Evolutionary conservation across 2,329 filamentous ascomycete species (phyloP).

Genomic region (Cercospora zeae-maydis): DNA sequence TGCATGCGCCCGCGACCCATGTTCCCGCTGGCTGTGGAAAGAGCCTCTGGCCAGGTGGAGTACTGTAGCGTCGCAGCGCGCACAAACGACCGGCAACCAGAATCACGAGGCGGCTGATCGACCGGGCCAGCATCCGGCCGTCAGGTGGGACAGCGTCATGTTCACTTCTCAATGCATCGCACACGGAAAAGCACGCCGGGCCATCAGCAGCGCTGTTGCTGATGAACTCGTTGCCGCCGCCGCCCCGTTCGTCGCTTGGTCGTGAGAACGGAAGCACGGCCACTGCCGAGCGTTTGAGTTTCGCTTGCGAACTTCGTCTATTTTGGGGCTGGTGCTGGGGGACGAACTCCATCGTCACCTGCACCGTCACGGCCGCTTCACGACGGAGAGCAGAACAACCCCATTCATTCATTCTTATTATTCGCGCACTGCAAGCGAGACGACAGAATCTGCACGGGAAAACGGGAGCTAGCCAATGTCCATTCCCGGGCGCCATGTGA

Average conservation of each 20-base stretch:
- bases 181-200: neutral
- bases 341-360: neutral
- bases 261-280: neutral
- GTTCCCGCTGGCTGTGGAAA: conserved; percentile 1
- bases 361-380: neutral
- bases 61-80: neutral
- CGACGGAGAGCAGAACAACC: neutral
- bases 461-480: neutral
- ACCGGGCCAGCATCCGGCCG: neutral
- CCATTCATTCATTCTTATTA: neutral
- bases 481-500: neutral
- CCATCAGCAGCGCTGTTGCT: neutral
- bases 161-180: too few species aligned
- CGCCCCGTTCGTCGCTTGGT: neutral
- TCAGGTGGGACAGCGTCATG: conserved; percentile 6
- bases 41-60: conserved; percentile 5
- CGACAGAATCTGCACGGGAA: neutral
- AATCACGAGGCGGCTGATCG: neutral
- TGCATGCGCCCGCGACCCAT: conserved; percentile 11
- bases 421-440: neutral
- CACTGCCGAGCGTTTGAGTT: neutral
- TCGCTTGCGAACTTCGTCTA: neutral
- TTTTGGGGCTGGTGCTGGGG: neutral
- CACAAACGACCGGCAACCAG: conserved; percentile 10
- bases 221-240: too few species aligned